Conservation (phyloP, 208 protist genomes). For the Trichomonas tenax region DNA sequence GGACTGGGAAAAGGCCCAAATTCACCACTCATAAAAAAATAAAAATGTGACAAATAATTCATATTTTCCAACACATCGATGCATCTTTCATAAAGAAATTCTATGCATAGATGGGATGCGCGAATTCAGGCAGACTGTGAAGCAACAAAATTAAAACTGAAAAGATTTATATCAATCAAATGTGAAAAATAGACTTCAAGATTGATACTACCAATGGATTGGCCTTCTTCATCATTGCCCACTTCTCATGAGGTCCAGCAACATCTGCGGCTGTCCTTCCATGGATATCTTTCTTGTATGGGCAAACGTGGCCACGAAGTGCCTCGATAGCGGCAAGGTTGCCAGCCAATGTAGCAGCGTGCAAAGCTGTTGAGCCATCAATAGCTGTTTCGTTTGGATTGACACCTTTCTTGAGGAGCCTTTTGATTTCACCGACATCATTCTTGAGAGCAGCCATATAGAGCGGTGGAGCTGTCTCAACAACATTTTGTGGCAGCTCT, state of each 20-base stretch:
- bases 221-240: background rate
- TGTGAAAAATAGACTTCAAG: too few species aligned
- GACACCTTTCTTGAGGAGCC: background rate
- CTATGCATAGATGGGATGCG: too few species aligned
- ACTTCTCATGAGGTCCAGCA: background rate
- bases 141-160: too few species aligned
- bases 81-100: too few species aligned
- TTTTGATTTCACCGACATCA: background rate
- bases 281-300: background rate
- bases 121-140: too few species aligned
- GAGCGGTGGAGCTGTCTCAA: background rate
- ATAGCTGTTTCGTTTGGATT: background rate
- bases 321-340: background rate
- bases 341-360: background rate
- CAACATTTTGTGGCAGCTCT: background rate
- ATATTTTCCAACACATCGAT: too few species aligned
- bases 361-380: background rate
- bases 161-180: too few species aligned
- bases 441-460: background rate
- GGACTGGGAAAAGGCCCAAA: background rate
- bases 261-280: background rate
- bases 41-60: too few species aligned
- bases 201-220: too few species aligned
- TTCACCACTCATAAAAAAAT: background rate
- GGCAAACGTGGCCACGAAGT: background rate